phyloP scores from a whole-genome alignment of 116 monocot species.

The Cymodocea nodosa region DNA sequence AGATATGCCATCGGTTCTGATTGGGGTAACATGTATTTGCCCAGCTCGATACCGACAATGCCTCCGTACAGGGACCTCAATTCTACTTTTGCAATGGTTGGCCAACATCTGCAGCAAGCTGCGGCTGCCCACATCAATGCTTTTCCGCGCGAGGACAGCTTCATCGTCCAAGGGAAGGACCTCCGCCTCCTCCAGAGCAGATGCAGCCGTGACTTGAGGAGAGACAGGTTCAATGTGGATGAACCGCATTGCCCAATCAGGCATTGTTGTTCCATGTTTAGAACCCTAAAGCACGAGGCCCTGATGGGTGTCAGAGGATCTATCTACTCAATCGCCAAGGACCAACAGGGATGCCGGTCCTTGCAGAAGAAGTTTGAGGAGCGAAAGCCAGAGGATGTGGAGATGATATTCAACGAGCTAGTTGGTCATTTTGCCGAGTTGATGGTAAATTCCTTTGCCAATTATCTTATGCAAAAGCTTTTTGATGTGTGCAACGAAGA shows the following conservation, averaged over 20 bases:
- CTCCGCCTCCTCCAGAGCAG: not conserved
- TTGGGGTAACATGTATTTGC: conserved; percentile 1
- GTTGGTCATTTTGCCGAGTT: conserved; percentile 43
- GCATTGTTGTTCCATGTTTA: not conserved
- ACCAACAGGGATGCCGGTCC: conserved; percentile 44
- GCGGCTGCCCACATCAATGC: not conserved
- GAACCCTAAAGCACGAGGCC: conserved; percentile 1
- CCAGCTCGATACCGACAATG: conserved; percentile 2
- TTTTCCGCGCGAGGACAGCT: conserved; percentile 6
- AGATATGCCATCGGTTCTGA: not conserved
- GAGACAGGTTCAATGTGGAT: not conserved
- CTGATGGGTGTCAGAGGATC: conserved; percentile 10
- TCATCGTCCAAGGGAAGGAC: conserved; percentile 13
- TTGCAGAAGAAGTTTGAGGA: conserved; percentile 49
- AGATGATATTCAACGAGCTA: conserved; percentile 39
- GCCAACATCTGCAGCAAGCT: not conserved
- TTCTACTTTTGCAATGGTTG: not conserved
- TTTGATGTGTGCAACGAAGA: conserved; percentile 39
- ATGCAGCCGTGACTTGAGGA: not conserved
- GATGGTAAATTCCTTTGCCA: conserved; percentile 52
- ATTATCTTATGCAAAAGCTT: conserved; percentile 70
- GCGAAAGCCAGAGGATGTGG: conserved; percentile 18
- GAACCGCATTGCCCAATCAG: not conserved
- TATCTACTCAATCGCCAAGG: conserved; percentile 41
- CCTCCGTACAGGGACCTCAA: not conserved